Evolutionary conservation across 495 filamentous ascomycete species (phyloP).

Genomic region (Barbatosphaeria neglecta): DNA sequence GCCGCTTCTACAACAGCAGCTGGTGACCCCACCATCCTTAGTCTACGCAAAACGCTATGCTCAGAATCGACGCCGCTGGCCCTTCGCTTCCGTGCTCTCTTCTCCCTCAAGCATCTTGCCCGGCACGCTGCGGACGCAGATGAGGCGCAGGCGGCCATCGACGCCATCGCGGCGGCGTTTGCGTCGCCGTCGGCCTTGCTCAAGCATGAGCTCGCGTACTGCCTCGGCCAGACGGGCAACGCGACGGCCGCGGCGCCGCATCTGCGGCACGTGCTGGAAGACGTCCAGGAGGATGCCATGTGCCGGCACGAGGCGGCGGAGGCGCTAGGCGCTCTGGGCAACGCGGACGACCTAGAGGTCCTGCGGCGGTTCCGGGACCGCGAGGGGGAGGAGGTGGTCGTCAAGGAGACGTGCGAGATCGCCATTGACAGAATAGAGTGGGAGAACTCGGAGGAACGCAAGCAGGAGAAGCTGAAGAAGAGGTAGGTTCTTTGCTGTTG

Average conservation of each 20-base stretch:
- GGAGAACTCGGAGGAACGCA: slow-evolving; percentile 65
- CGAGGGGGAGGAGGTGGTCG: slow-evolving; percentile 56
- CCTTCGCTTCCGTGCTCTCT: slow-evolving; percentile 88
- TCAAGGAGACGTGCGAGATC: slow-evolving; percentile 95
- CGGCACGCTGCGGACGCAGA: slow-evolving; percentile 46
- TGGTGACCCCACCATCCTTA: slow-evolving; percentile 32
- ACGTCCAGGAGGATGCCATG: slow-evolving; percentile 79
- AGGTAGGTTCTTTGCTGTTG: slow-evolving; percentile 42
- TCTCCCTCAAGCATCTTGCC: slow-evolving; percentile 91
- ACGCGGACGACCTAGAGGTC: slow-evolving; percentile 56
- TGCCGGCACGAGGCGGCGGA: slow-evolving; percentile 95
- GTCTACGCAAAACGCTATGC: slow-evolving; percentile 64
- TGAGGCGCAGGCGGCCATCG: slow-evolving; percentile 61
- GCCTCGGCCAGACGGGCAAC: slow-evolving; percentile 81
- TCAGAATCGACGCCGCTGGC: slow-evolving; percentile 73
- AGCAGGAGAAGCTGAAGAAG: slow-evolving; percentile 60
- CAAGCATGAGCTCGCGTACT: slow-evolving; percentile 96
- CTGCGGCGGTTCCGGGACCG: slow-evolving; percentile 62
- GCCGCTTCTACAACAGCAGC: neutral
- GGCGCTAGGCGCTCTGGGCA: slow-evolving; percentile 80
- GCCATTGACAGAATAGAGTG: slow-evolving; percentile 89
- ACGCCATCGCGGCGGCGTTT: slow-evolving; percentile 87
- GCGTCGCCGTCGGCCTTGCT: slow-evolving; percentile 71
- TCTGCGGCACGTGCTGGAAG: slow-evolving; percentile 65
- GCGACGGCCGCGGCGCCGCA: slow-evolving; percentile 59